Percentiles rank a stretch among this genome's conserved stretches.
These are phyloP conservation scores for Arabidopsis suecica DNA, from an alignment of 345 rosid genomes.

Conservation along the genomic window DNA sequence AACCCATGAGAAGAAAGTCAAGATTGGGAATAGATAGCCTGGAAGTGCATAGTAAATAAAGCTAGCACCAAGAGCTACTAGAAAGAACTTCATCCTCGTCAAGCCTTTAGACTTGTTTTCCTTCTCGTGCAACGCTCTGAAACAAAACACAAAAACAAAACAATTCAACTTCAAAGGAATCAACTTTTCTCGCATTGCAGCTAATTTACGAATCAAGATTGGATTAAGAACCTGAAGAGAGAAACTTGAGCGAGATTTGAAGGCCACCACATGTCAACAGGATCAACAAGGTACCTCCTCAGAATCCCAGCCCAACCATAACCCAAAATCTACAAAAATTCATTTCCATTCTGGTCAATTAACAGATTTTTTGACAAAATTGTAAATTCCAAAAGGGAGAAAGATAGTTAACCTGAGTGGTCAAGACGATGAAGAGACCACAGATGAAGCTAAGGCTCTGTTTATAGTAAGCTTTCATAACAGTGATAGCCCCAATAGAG, in stretches of 20 bases:
- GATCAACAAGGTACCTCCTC: constrained; percentile 94
- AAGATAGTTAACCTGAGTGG: constrained; percentile 68
- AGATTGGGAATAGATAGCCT: constrained; percentile 82
- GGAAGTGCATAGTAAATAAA: constrained; percentile 83
- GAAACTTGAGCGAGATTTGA: constrained; percentile 98
- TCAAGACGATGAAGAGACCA: constrained; percentile 78
- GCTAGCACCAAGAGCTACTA: constrained; percentile 65
- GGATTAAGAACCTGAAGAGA: constrained; percentile 68
- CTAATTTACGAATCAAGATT: neutral
- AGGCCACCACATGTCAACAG: constrained; percentile 99
- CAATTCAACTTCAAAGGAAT: neutral
- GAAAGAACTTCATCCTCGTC: constrained; percentile 87
- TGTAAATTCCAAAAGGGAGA: neutral
- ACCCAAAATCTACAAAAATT: constrained; percentile 66
- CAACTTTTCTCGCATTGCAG: neutral
- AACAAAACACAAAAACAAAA: constrained; percentile 5
- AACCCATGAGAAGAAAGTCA: constrained; percentile 98
- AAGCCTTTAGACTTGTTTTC: constrained; percentile 61
- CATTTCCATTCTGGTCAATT: neutral
- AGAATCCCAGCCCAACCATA: constrained; percentile 99
- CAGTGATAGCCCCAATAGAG: constrained; percentile 96
- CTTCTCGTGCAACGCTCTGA: constrained; percentile 96
- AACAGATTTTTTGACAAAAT: neutral
- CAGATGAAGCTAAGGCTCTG: constrained; percentile 80
- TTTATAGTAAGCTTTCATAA: constrained; percentile 95